These are phyloP conservation scores for Paxillus involutus DNA, from an alignment of 768 basidiomycete genomes.

Conservation along the genomic window DNA sequence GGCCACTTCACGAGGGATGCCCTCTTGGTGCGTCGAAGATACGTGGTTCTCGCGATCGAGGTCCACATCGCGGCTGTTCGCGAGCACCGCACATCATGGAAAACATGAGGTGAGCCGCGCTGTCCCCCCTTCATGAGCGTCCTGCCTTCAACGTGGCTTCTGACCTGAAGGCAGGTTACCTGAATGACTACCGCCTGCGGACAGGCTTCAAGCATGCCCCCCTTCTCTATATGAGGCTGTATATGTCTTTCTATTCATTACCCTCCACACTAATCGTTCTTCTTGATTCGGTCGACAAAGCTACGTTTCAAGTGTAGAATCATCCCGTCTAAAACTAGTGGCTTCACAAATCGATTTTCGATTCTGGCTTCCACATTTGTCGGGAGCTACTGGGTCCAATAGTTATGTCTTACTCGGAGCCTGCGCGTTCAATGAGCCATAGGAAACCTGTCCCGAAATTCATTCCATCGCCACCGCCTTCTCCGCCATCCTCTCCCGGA, in stretches of 20 bases:
- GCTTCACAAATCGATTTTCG: slow-evolving; percentile 9
- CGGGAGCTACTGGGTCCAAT: slow-evolving; percentile 7
- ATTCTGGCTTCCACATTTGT: slow-evolving; percentile 4
- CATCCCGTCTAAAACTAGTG: slow-evolving; percentile 14
- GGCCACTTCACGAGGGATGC: slow-evolving; percentile 7
- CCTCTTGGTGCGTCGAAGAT: slow-evolving; percentile 24
- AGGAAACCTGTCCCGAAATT: slow-evolving; percentile 71
- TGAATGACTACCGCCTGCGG: slow-evolving; percentile 31
- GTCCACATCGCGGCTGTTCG: slow-evolving; percentile 33
- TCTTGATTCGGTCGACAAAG: slow-evolving; percentile 28
- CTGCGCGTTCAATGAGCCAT: slow-evolving; percentile 50
- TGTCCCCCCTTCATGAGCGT: slow-evolving; percentile 29
- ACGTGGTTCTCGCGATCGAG: slow-evolving; percentile 33
- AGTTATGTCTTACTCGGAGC: slow-evolving; percentile 30
- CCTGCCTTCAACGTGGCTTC: slow-evolving; percentile 34
- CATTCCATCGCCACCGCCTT: slow-evolving; percentile 61
- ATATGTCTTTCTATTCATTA: slow-evolving; percentile 26
- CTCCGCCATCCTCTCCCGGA: slow-evolving; percentile 33
- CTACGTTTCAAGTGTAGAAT: slow-evolving; percentile 22
- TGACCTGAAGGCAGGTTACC: slow-evolving; percentile 34
- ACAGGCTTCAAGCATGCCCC: slow-evolving; percentile 30
- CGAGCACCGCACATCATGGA: slow-evolving; percentile 32
- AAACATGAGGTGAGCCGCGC: slow-evolving; percentile 39
- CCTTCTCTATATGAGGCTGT: slow-evolving; percentile 31
- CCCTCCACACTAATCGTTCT: slow-evolving; percentile 27